Conservation (phyloP, 2,329 filamentous ascomycete genomes). For the Aureobasidium pullulans region DNA sequence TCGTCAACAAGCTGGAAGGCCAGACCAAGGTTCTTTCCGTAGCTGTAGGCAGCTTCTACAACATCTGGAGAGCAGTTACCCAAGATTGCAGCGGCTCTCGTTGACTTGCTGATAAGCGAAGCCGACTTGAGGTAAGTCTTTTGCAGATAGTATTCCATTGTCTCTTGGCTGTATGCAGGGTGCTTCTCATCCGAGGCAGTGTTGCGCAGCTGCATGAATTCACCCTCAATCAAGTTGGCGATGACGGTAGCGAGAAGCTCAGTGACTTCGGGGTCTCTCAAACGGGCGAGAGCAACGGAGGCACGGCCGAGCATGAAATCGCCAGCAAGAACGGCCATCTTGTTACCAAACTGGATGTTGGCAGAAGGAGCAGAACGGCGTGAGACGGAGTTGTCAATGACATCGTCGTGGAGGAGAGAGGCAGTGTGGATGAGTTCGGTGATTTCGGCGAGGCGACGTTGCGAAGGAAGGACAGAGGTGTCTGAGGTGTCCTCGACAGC, state of each 20-base stretch:
- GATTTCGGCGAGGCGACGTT: slow-evolving; percentile 88
- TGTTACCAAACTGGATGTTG: slow-evolving; percentile 95
- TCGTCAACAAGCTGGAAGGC: slow-evolving; percentile 98
- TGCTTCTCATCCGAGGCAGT: slow-evolving; percentile 80
- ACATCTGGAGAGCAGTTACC: slow-evolving; percentile 69
- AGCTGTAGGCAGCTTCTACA: slow-evolving; percentile 84
- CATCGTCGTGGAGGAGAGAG: slow-evolving; percentile 93
- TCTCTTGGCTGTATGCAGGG: slow-evolving; percentile 80
- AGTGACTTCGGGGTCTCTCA: slow-evolving; percentile 88
- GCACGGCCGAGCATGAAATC: slow-evolving; percentile 91
- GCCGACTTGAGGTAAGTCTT: slow-evolving; percentile 98
- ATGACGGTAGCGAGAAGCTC: slow-evolving; percentile 94
- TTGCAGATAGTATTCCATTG: slow-evolving; percentile 86
- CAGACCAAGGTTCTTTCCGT: slow-evolving; percentile 86
- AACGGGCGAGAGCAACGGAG: slow-evolving; percentile 82
- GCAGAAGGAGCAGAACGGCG: slow-evolving; percentile 79
- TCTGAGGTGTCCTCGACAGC: slow-evolving; percentile 37
- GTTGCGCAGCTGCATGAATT: slow-evolving; percentile 99
- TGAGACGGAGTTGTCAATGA: slow-evolving; percentile 86
- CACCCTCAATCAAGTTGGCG: slow-evolving; percentile 93
- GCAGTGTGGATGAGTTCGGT: slow-evolving; percentile 96
- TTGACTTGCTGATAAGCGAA: slow-evolving; percentile 92
- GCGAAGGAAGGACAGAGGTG: slow-evolving; percentile 78
- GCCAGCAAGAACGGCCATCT: slow-evolving; percentile 97
- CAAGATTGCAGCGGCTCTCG: slow-evolving; percentile 79